Percentiles rank a stretch among this genome's conserved stretches.
Conservation (phyloP, 176 grass and related monocot genomes). For the Typha latifolia region DNA sequence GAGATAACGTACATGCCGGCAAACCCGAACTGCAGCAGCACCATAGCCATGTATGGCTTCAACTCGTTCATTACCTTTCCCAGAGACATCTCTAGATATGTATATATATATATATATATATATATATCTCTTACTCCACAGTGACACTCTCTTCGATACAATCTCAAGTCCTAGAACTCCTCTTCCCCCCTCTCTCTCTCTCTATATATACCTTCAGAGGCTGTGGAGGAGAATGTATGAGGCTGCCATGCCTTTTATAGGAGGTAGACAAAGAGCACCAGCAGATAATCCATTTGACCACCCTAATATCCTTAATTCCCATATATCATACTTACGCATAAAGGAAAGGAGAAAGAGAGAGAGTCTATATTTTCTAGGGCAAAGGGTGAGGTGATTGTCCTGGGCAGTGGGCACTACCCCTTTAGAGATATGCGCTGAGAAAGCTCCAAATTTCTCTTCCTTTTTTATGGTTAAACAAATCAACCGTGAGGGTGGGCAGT, state of each 20-base stretch:
- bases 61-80: constrained; percentile 28
- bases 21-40: constrained; percentile 80
- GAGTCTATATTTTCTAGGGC: too few relatives aligned
- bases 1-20: constrained; percentile 81
- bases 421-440: too few relatives aligned
- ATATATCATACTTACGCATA: too few relatives aligned
- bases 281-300: background rate
- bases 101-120: too few relatives aligned
- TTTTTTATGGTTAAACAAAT: too few relatives aligned
- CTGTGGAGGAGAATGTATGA: constrained; percentile 35
- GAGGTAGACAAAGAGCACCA: constrained; percentile 1
- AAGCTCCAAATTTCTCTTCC: too few relatives aligned
- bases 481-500: background rate
- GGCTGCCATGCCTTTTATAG: constrained; percentile 46
- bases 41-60: constrained; percentile 86
- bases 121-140: too few relatives aligned
- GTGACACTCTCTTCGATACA: too few relatives aligned
- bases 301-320: background rate
- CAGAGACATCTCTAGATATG: background rate
- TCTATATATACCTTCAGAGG: constrained; percentile 13
- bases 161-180: background rate
- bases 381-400: too few relatives aligned
- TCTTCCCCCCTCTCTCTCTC: constrained; percentile 1
- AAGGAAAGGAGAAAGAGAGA: too few relatives aligned
- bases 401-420: too few relatives aligned